Conservation (phyloP, 495 filamentous ascomycete species). For the Hypoxylon cercidicola region DNA sequence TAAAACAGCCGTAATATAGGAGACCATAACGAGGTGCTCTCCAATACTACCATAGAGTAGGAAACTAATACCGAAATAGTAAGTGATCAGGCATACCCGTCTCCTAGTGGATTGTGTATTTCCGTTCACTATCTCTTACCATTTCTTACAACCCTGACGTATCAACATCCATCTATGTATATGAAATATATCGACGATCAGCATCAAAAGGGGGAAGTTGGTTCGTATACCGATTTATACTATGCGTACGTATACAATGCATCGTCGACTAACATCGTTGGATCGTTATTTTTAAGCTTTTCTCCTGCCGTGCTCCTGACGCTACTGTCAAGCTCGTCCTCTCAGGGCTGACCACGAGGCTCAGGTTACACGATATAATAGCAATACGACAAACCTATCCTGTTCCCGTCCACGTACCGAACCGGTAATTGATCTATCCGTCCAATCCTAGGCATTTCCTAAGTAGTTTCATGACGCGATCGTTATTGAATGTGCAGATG, state of each 20-base stretch:
- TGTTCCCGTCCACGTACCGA: conserved; percentile 21
- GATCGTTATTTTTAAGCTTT: conserved; percentile 13
- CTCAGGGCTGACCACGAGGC: conserved; percentile 28
- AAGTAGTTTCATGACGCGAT: conserved; percentile 5
- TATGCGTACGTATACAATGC: conserved; percentile 1
- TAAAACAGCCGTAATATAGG: neutral
- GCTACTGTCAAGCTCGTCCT: conserved; percentile 29
- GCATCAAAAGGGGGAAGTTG: conserved; percentile 2
- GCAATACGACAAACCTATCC: conserved; percentile 19
- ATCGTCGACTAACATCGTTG: conserved; percentile 14
- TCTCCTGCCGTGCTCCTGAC: conserved; percentile 26
- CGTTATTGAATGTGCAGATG: neutral
- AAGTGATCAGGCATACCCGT: too few relatives aligned
- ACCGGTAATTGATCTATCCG: conserved; percentile 9
- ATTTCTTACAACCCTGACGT: neutral
- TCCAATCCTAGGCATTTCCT: conserved; percentile 2
- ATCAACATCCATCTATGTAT: conserved; percentile 14
- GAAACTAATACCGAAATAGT: too few relatives aligned
- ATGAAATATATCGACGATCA: neutral
- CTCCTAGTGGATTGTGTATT: neutral
- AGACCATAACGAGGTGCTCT: neutral
- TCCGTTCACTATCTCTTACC: neutral
- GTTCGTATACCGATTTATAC: conserved; percentile 7
- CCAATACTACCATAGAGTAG: too few relatives aligned
- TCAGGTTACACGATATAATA: conserved; percentile 27